Conservation (phyloP, 2,329 filamentous ascomycete genomes). For the Fusarium equiseti region DNA sequence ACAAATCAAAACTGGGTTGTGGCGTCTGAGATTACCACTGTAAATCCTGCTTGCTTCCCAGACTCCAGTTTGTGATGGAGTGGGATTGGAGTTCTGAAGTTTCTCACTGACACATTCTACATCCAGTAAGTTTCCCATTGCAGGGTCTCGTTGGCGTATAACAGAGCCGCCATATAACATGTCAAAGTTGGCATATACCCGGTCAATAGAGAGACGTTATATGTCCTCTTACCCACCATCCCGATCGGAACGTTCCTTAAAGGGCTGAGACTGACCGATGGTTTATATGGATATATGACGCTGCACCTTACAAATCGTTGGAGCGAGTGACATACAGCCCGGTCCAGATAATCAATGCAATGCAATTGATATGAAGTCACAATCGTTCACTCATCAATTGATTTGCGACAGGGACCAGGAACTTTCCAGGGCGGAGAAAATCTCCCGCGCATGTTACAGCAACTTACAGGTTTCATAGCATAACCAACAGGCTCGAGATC, state of each 20-base stretch:
- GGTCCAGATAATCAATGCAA: not conserved
- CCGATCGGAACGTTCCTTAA: slow-evolving; percentile 33
- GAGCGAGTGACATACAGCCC: slow-evolving; percentile 21
- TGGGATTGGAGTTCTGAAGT: slow-evolving; percentile 1
- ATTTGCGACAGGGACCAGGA: slow-evolving; percentile 29
- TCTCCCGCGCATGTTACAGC: slow-evolving; percentile 13
- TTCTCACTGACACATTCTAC: slow-evolving; percentile 6
- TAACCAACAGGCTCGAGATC: slow-evolving; percentile 30
- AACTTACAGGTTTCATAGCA: slow-evolving; percentile 24
- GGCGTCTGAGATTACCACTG: slow-evolving; percentile 20
- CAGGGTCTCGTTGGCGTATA: slow-evolving; percentile 30
- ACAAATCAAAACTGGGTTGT: slow-evolving; percentile 19
- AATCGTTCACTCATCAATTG: not conserved
- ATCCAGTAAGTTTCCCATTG: slow-evolving; percentile 8
- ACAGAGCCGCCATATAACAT: slow-evolving; percentile 34
- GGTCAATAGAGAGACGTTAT: slow-evolving; percentile 28
- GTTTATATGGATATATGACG: slow-evolving; percentile 24
- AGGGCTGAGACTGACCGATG: slow-evolving; percentile 29
- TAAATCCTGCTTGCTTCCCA: slow-evolving; percentile 23
- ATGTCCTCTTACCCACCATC: slow-evolving; percentile 39
- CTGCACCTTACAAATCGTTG: slow-evolving; percentile 22
- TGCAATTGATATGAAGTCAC: slow-evolving; percentile 21
- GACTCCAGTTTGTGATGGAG: not conserved
- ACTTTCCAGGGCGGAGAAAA: slow-evolving; percentile 12
- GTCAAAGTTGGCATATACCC: slow-evolving; percentile 31